Evolutionary conservation across 352 stramenopile species (phyloP).

Genomic region (Globisporangium echinulatum): DNA sequence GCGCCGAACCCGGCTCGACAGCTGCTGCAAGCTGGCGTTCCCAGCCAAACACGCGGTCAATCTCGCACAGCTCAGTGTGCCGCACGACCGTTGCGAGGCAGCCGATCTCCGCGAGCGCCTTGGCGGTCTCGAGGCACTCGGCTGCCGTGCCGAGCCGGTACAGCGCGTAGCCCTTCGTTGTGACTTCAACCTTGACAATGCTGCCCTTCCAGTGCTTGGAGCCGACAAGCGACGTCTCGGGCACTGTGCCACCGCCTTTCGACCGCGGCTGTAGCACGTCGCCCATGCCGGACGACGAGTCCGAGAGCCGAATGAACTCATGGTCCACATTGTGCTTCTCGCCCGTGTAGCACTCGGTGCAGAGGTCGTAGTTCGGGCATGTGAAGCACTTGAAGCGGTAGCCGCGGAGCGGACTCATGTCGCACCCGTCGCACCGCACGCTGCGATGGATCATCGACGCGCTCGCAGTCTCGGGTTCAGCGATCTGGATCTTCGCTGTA

Average conservation of each 20-base stretch:
- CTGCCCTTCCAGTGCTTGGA: slow-evolving; percentile 65
- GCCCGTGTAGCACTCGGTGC: slow-evolving; percentile 53
- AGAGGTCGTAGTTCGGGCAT: slow-evolving; percentile 76
- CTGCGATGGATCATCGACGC: slow-evolving; percentile 43
- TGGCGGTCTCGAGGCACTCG: slow-evolving; percentile 30
- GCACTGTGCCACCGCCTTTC: slow-evolving; percentile 39
- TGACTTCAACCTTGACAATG: slow-evolving; percentile 35
- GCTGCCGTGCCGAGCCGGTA: slow-evolving; percentile 29
- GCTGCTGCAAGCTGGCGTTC: slow-evolving; percentile 28
- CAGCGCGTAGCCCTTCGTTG: slow-evolving; percentile 40
- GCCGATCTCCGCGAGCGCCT: slow-evolving; percentile 28
- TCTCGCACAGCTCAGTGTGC: slow-evolving; percentile 21
- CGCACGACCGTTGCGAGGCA: slow-evolving; percentile 43
- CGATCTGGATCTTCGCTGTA: slow-evolving; percentile 3
- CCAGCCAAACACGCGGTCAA: slow-evolving; percentile 46
- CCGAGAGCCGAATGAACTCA: slow-evolving; percentile 53
- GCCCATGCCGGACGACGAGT: slow-evolving; percentile 30
- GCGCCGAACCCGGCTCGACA: slow-evolving; percentile 40
- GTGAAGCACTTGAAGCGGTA: slow-evolving; percentile 76
- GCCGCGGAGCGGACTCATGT: slow-evolving; percentile 56
- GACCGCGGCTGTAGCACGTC: slow-evolving; percentile 58
- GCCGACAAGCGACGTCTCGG: slow-evolving; percentile 45
- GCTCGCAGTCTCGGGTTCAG: slow-evolving; percentile 19
- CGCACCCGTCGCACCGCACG: slow-evolving; percentile 76
- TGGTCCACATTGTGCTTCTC: slow-evolving; percentile 60